Base-by-base conservation (phyloP, 2,329 filamentous ascomycete genomes). In the Aspergillus brasiliensis region DNA sequence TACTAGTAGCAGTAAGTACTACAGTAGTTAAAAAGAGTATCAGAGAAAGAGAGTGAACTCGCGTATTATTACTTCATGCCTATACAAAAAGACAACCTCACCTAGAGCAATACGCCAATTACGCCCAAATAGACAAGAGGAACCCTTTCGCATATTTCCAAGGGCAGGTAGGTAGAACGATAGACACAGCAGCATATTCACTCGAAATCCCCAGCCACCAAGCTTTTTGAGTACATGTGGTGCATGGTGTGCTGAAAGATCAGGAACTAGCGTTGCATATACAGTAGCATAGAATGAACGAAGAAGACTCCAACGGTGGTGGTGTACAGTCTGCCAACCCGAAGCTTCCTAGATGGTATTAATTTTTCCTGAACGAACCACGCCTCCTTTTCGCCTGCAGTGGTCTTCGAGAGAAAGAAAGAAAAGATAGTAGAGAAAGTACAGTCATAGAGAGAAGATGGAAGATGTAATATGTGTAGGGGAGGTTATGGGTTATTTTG, bases 351-450 rank as follows among this genome's bases (percentile, higher is more conserved):
- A 31, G 28, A 46, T 25, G n/a, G 17, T 28, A 25, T 58, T 58
- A 42, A 40, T 40, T 37, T 44, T 15, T 13, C 31, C 31, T 25
- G 38, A 31, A 23, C 51, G 48, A 60, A 56, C 21, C 54, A 42
- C 52, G 42, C 54, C 49, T 56, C 56, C 56, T 52, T 47, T 60
- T 64, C 56, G 56, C 58, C 58, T 51, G 51, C 40, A 46, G 52
- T 52, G 40, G n/a, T 19, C 25, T 47, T 17, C 11, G 31, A 13
- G 31, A 34, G 27, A 56, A 10, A 54, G 38, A 57, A 61, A 56
- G 34, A 55, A 11, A 58, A 54, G 17, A 56, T 31, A 48, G 38
- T 40, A 54, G 28, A 46, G 47, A 48, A 54, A 44, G 51, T 47
- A 53, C 40, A 57, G 38, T 38, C 40, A 28, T 38, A 51, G 42